phyloP scores from a whole-genome alignment of 2,329 filamentous ascomycete species.

The Phoma sp. region DNA sequence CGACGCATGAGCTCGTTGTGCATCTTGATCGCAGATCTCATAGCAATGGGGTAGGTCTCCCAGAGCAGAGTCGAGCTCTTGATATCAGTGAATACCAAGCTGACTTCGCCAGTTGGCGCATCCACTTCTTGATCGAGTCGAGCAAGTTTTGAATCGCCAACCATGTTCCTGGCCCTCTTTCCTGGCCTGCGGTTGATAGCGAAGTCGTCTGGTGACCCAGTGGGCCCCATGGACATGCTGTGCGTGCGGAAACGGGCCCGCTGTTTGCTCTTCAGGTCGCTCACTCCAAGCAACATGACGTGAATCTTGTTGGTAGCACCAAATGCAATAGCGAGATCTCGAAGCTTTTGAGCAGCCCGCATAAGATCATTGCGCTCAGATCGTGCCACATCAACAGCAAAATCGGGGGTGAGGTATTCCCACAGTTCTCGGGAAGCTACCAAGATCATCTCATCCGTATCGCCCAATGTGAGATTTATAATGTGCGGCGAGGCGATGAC shows the following conservation, averaged over 20 bases:
- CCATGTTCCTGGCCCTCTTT: constrained; percentile 63
- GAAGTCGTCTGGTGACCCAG: constrained; percentile 75
- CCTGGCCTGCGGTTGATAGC: constrained; percentile 66
- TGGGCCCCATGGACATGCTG: constrained; percentile 84
- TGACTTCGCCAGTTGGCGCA: constrained; percentile 87
- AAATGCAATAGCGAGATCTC: constrained; percentile 94
- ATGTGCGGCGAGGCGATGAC: constrained; percentile 92
- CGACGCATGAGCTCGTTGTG: constrained; percentile 97
- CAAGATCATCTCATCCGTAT: constrained; percentile 92
- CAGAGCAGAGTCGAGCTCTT: constrained; percentile 96
- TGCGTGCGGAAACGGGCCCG: constrained; percentile 77
- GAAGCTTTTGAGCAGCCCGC: constrained; percentile 91
- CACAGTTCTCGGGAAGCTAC: constrained; percentile 92
- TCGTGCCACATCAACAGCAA: constrained; percentile 90
- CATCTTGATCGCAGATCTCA: constrained; percentile 95
- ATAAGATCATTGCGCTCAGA: constrained; percentile 89
- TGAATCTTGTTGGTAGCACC: constrained; percentile 94
- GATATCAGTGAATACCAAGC: constrained; percentile 98
- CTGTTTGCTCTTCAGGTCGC: constrained; percentile 86
- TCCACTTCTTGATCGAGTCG: constrained; percentile 90
- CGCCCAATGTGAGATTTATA: constrained; percentile 76
- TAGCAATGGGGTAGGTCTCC: constrained; percentile 93
- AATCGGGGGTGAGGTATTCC: constrained; percentile 89
- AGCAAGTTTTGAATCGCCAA: constrained; percentile 85
- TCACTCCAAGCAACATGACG: constrained; percentile 97